phyloP scores from a whole-genome alignment of 2,329 filamentous ascomycete genomes.

The Chaetomiaceae sp. region DNA sequence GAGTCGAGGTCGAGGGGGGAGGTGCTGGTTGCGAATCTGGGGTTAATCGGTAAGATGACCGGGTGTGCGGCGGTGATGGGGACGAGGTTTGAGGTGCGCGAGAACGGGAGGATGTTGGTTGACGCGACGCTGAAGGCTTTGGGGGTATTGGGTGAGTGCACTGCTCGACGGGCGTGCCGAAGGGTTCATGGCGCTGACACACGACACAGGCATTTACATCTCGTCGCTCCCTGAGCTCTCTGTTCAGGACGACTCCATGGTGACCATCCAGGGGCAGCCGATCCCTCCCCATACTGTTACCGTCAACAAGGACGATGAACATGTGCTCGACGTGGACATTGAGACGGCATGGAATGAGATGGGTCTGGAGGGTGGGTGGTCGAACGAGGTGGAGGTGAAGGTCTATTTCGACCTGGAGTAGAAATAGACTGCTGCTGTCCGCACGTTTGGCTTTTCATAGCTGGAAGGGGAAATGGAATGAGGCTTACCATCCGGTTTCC shows the following conservation, averaged over 20 bases:
- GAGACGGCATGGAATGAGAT: slow-evolving; percentile 73
- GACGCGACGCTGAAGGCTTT: slow-evolving; percentile 68
- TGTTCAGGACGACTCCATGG: slow-evolving; percentile 64
- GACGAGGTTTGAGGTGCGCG: slow-evolving; percentile 51
- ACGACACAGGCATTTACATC: slow-evolving; percentile 64
- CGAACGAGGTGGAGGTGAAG: slow-evolving; percentile 72
- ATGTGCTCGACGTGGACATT: slow-evolving; percentile 73
- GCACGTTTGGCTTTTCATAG: too few relatives aligned
- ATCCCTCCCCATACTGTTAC: slow-evolving; percentile 64
- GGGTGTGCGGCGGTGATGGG: slow-evolving; percentile 72
- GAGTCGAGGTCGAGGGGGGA: slow-evolving; percentile 37
- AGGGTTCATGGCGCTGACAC: background rate
- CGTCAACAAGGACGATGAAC: slow-evolving; percentile 46
- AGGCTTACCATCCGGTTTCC: background rate
- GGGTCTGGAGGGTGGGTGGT: slow-evolving; percentile 66
- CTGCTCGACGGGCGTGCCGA: too few relatives aligned
- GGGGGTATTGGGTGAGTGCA: slow-evolving; percentile 9
- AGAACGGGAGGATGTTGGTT: slow-evolving; percentile 59
- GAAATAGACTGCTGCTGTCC: background rate
- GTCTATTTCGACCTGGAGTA: slow-evolving; percentile 47
- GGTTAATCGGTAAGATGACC: slow-evolving; percentile 83
- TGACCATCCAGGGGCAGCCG: slow-evolving; percentile 66
- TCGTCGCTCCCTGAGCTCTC: slow-evolving; percentile 59
- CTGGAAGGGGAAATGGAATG: too few relatives aligned
- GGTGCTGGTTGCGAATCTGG: slow-evolving; percentile 64